A percentile compares a stretch with the other conserved stretches of the same genome.
Evolutionary conservation across 1,284 basidiomycete species (phyloP).

Genomic region (Bondarzewia mesenterica): DNA sequence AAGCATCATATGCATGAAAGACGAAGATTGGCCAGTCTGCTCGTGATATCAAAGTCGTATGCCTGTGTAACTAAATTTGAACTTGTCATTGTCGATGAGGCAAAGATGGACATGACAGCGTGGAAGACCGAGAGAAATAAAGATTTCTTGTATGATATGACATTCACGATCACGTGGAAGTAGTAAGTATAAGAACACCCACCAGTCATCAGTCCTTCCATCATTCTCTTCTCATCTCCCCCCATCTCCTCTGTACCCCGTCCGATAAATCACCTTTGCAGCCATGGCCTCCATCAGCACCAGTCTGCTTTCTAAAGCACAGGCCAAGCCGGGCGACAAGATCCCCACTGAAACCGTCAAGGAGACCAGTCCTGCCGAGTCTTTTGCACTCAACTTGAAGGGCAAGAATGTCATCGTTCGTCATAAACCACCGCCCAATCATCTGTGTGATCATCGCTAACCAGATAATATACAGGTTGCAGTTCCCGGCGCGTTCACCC

Average conservation of each 20-base stretch:
- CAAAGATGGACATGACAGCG: too few species aligned
- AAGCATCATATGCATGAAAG: too few species aligned
- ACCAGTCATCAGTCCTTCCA: too few species aligned
- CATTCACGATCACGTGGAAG: too few species aligned
- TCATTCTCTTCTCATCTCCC: not conserved
- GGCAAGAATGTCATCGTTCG: conserved; percentile 70
- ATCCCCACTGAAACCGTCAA: conserved; percentile 45
- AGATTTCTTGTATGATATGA: too few species aligned
- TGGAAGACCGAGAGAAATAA: too few species aligned
- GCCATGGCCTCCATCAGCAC: conserved; percentile 49
- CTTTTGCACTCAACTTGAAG: conserved; percentile 41
- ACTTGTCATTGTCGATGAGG: too few species aligned
- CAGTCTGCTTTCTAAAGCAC: conserved; percentile 36
- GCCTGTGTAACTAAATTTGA: too few species aligned
- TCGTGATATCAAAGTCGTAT: too few species aligned
- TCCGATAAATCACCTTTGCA: conserved; percentile 25
- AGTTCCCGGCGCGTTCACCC: conserved; percentile 58
- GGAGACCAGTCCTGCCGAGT: conserved; percentile 41
- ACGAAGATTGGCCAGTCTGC: too few species aligned
- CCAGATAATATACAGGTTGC: conserved; percentile 31
- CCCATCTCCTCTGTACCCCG: not conserved
- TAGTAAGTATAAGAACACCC: too few species aligned
- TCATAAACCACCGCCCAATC: conserved; percentile 4
- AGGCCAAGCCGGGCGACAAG: conserved; percentile 39
- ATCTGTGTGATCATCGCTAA: not conserved